Evolutionary conservation across 768 basidiomycete species (phyloP), one percentile per base, ranked within the genome.

Genomic region (Pleurotus cornucopiae): DNA sequence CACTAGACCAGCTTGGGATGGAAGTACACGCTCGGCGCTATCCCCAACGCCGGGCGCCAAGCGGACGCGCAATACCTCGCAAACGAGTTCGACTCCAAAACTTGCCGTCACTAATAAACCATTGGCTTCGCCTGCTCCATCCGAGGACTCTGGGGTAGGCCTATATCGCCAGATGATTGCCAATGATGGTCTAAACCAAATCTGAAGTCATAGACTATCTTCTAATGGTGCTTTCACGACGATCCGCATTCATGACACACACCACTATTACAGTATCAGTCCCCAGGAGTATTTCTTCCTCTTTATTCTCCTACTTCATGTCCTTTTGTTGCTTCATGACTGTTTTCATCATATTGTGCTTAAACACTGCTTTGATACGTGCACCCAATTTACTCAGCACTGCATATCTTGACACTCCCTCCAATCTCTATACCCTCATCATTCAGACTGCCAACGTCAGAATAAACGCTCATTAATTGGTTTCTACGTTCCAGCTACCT

Each of bases 141-240:
- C 85, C 25, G 86, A 88, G 63, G 91, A 92, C 68, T 93, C 91
- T 51, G 89, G 88, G 60, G 88, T 93, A 60, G 89, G 86, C 61
- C 70, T 93, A 66, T 90, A 91, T 74, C 85, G 88, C 59, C 87
- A 89, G 69, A 82, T 92, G 69, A 77, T 91, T 64, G 85, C 83
- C 51, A 82, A 89, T 60, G 87, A 91, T 65, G 85, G 85, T 59
- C 73, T 91, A 67, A 80, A 79, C 62, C 70, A 71, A 63, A 48
- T 67, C 64, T 74, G 62, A 73, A 69, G 60, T 62, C 60, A 52
- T 64, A 65, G 63, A 54, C 51, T 53, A 53, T 16, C 14, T 25
- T 7, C 16, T 25, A 5, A 53, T 53, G 38, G 16, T 53, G 51
- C 41, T 53, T 37, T 38, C 41, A 53, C 18, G 39, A 59, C 52